These are phyloP conservation scores for Cercospora sp. DNA, from an alignment of 2,329 filamentous ascomycete species.

Conservation along the genomic window DNA sequence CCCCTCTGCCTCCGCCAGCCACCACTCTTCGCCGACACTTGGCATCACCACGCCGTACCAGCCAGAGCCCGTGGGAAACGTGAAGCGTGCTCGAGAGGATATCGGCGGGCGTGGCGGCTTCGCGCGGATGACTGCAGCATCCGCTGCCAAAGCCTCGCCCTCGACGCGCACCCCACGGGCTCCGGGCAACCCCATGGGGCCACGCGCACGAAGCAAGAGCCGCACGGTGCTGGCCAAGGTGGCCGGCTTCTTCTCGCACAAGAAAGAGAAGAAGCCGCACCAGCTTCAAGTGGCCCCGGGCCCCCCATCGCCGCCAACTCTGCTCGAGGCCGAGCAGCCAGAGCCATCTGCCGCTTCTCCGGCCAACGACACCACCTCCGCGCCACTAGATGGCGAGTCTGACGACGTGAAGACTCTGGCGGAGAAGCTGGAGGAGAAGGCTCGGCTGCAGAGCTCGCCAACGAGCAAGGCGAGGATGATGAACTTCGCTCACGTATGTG, in stretches of 20 bases:
- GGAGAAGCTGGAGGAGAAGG: conserved; percentile 17
- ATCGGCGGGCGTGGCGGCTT: conserved; percentile 18
- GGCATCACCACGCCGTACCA: conserved; percentile 18
- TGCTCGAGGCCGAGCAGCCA: neutral
- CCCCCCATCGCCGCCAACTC: conserved; percentile 1
- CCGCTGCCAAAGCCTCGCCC: conserved; percentile 19
- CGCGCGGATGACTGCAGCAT: conserved; percentile 26
- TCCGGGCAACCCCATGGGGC: neutral
- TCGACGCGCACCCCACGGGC: neutral
- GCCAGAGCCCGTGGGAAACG: conserved; percentile 15
- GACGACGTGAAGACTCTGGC: conserved; percentile 11
- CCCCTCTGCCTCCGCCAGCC: conserved; percentile 8
- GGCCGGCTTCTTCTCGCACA: conserved; percentile 33
- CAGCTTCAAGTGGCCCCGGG: neutral
- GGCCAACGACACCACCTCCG: neutral
- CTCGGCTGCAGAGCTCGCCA: conserved; percentile 14
- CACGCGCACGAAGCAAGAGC: conserved; percentile 33
- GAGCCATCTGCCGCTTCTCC: neutral
- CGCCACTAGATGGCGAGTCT: conserved; percentile 2
- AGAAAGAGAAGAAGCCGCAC: conserved; percentile 30
- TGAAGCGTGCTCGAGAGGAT: conserved; percentile 11
- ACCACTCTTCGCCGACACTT: conserved; percentile 30
- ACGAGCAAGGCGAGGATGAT: conserved; percentile 16
- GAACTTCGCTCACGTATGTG: conserved; percentile 23
- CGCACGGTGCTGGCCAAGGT: conserved; percentile 34